Conservation (phyloP, 345 rosid genomes). For the Angophora floribunda region DNA sequence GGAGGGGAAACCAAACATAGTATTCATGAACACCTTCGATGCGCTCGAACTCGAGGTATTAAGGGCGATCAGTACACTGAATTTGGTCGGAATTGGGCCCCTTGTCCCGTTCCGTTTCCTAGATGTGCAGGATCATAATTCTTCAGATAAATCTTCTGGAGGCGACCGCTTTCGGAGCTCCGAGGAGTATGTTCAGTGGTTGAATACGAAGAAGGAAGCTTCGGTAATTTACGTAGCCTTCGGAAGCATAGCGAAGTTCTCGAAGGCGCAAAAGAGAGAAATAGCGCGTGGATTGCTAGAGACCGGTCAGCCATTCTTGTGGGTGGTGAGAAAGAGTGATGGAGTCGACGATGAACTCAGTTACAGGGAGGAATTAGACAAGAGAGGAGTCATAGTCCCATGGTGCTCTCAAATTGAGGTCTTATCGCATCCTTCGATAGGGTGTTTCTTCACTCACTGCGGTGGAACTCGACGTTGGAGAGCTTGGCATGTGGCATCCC, state of each 20-base stretch:
- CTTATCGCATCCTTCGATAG: conserved; percentile 13
- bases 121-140: not conserved
- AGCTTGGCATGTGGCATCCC: conserved; percentile 21
- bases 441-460: conserved; percentile 29
- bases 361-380: not conserved
- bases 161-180: not conserved
- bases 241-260: not conserved
- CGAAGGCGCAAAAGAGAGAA: conserved; percentile 1
- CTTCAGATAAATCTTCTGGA: not conserved
- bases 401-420: conserved; percentile 35
- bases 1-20: not conserved
- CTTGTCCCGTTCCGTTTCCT: not conserved
- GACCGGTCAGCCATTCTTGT: not conserved
- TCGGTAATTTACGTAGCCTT: not conserved
- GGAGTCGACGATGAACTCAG: not conserved
- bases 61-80: not conserved
- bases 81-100: not conserved
- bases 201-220: not conserved
- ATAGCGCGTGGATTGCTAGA: not conserved
- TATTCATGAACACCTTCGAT: conserved; percentile 1
- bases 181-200: not conserved
- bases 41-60: not conserved
- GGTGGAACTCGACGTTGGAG: conserved; percentile 29
- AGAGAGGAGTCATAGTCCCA: conserved; percentile 12
- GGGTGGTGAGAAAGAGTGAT: conserved; percentile 9